Base-by-base conservation (phyloP, 257 asterid genomes). In the Haberlea rhodopensis region DNA sequence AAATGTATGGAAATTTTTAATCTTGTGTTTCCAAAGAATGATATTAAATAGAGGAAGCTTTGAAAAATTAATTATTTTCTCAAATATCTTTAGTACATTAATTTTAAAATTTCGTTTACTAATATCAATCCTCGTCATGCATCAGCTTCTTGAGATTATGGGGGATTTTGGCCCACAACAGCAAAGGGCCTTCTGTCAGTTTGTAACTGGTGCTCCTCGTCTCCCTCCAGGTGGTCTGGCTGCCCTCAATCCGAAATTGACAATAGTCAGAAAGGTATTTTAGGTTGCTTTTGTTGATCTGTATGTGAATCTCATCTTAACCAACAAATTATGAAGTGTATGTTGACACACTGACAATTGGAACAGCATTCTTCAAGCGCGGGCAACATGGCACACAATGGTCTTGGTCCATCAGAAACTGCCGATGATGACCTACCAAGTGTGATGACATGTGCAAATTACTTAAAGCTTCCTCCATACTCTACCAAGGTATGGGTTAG, bases 161-260 rank as follows among this genome's bases (percentile, higher is more conserved):
- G 95, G 97, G 13, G 96, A 83, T 68, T 90, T 94, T 81, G 84
- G 80, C 67, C 94, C 94, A 6, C 96, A 94, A 76, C 97, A 83
- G 78, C 99, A 94, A 75, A 86, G 90, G 37, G 84, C 96, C 20
- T 94, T 94, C 84, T 88, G 96, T 79, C 99, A 94, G 78, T 94
- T 94, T 76, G 97, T 94, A 65, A 94, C 99, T 18, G 99, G 99
- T 72, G 99, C 99, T 53, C 97, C 99, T 56, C 80, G 95, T 63
- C 99, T 94, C 76, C 99, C 99, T 48, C 91, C 97, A 0, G 97
- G 97, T 69, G 99, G 99, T 74, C 75, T 94, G 73, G 96, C 97
- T 21, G 95, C 80, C 60, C 79, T 94, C 70, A 88, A 86, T 74
- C 99, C 99, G 19, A 90, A 90, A 94, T 72, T 94, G 80, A 94